These are phyloP conservation scores for Phanerochaete sordida DNA, from an alignment of 768 basidiomycete genomes.

Conservation along the genomic window DNA sequence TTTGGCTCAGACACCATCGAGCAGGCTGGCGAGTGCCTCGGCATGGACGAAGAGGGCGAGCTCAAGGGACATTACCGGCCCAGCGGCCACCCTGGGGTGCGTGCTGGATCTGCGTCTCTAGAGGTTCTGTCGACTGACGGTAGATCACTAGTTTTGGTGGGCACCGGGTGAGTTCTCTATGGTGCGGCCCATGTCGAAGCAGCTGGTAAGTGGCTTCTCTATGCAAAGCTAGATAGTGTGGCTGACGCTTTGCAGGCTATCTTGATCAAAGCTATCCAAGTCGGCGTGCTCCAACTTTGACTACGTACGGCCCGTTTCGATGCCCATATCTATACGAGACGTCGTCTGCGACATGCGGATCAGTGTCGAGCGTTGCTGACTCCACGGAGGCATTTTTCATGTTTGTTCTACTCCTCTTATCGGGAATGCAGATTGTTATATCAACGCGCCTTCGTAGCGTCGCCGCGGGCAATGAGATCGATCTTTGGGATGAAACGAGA, in stretches of 20 bases:
- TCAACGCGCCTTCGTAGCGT: too few species aligned
- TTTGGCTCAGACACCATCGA: conserved; percentile 36
- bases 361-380: not conserved
- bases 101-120: conserved; percentile 26
- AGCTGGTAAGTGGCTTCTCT: conserved; percentile 26
- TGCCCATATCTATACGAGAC: not conserved
- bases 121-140: not conserved
- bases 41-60: conserved; percentile 40
- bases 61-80: conserved; percentile 33
- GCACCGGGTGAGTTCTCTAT: conserved; percentile 31
- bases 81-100: conserved; percentile 39
- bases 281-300: not conserved
- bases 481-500: too few species aligned
- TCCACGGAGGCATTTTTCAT: not conserved
- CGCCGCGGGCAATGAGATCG: too few species aligned
- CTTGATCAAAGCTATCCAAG: conserved; percentile 8
- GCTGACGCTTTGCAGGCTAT: conserved; percentile 2
- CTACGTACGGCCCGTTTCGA: not conserved
- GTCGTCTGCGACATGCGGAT: not conserved
- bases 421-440: too few species aligned
- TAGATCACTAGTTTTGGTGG: conserved; percentile 33
- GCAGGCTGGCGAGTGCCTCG: conserved; percentile 31
- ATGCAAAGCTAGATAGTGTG: too few species aligned
- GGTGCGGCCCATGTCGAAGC: conserved; percentile 32
- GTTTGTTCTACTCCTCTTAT: too few species aligned